Evolutionary conservation across 768 basidiomycete genomes (phyloP), one percentile per base, ranked within the genome.

Genomic region (Hebeloma cylindrosporum): DNA sequence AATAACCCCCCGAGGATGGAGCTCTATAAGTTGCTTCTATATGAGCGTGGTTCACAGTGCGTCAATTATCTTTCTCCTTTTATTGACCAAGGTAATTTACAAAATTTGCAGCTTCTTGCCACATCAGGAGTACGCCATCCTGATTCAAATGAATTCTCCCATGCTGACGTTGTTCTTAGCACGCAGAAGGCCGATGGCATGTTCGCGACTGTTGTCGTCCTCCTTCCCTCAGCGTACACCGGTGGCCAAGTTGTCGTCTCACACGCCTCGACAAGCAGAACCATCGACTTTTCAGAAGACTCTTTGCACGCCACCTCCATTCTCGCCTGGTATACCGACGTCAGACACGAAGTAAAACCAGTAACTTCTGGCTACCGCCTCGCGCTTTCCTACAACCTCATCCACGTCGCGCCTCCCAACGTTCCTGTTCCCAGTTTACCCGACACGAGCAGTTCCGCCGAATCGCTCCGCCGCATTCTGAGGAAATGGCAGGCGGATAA

Each of bases 321-420:
- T 11, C 58, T 78, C 3, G 65, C 77, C 0, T 80, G 77, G 75
- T 77, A 79, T 51, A 77, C 74, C 20, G 77, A 77, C 43, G 77
- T 77, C 37, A 60, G 59, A 34, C 75, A 77, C 54, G 74, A 75
- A 61, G 68, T 78, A 46, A 73, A 73, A 46, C 69, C 72, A 6
- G 60, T 79, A 33, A 73, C 69, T 0, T 66, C 68, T 13, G 78
- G 78, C 3, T 76, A 74, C 45, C 71, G 73, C 1, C 66, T 79
- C 0, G 77, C 75, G 0, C 66, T 79, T 4, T 71, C 75, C 0
- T 79, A 72, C 58, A 78, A 77, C 48, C 65, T 79, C 38, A 63
- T 78, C n/a, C 69, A 75, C 43, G 61, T 31, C 17, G 45, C 69
- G 3, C 58, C 63, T 0, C 56, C 69, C 1, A 55, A 60, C 3